Evolutionary conservation across 106 monocot genomes (phyloP).

Genomic region (Allium cepa): DNA sequence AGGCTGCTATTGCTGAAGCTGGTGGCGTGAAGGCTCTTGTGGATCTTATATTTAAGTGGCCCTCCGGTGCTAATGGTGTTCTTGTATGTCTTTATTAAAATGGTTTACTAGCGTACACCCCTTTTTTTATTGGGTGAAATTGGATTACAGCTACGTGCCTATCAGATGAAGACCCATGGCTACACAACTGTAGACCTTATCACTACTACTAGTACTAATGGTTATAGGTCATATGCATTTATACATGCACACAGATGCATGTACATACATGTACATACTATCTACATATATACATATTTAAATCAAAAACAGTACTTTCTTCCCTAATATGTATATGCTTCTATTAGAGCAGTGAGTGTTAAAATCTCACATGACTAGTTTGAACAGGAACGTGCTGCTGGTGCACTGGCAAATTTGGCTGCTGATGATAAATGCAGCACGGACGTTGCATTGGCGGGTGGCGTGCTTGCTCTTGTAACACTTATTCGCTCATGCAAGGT

Average conservation of each 20-base stretch:
- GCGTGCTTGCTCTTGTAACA: conserved; percentile 86
- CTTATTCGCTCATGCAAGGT: conserved; percentile 88
- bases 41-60: conserved; percentile 94
- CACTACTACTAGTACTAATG: not conserved
- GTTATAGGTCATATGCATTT: no score
- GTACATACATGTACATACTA: no score
- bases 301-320: no score
- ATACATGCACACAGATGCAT: no score
- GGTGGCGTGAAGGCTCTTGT: conserved; percentile 96
- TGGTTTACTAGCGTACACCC: no score
- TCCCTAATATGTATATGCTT: no score
- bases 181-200: no score
- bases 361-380: not conserved
- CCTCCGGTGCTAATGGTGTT: conserved; percentile 78
- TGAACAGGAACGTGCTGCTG: conserved; percentile 91
- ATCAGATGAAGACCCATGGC: no score
- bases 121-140: no score
- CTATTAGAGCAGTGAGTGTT: no score
- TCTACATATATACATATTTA: no score
- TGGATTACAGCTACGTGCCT: no score
- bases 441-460: conserved; percentile 85
- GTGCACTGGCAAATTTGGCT: conserved; percentile 95
- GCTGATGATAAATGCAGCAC: conserved; percentile 98
- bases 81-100: conserved; percentile 42
- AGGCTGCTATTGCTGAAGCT: conserved; percentile 84